Base-by-base conservation (phyloP, 495 filamentous ascomycete species). In the Rusavskia elegans region DNA sequence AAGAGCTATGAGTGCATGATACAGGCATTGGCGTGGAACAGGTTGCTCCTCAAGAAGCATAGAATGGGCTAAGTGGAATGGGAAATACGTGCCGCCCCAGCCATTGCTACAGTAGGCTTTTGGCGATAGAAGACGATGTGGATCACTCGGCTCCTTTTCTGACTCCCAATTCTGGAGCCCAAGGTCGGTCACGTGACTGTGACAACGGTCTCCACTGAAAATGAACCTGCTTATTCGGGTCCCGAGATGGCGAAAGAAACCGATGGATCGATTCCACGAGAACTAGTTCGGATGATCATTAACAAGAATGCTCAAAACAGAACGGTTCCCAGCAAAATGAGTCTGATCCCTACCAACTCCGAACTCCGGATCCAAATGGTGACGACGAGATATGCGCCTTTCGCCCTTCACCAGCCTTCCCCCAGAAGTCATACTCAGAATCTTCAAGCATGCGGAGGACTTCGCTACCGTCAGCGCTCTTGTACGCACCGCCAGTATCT, bases 1-100 rank as follows among this genome's bases (percentile, higher is more conserved):
- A 66, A 45, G 81, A 83, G 54, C 58, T 77, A n/a, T 68, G 58
- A 63, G 45, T 10, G 23, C 30, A 50, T 37, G 16, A 4, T 29
- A 16, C 44, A 23, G 44, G 1, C 0, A 21, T n/a, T 19, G 39
- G n/a, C 8, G 39, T 21, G n/a, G 14, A n/a, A 42, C 6, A 2
- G 8, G 39, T 42, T 21, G 39, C n/a, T n/a, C 39, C 39, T 19
- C 20, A 9, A 42, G n/a, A 35, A 35, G 32, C 32, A 30, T 14
- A 35, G 13, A 35, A 14, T 7, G 32, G 32, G 9, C 32, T 35
- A 35, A 14, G 2, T 4, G 13, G 9, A 10, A 0, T 11, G 32
- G 32, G 32, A 35, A 27, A 27, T 4, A 27, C 25, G 25, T 3
- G 7, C 4, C 25, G 25, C 25, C 7, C 4, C 4, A 27, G 29